These are phyloP conservation scores for Blastobotrys aristatus DNA, from an alignment of 1,139 yeast genomes.

Conservation along the genomic window DNA sequence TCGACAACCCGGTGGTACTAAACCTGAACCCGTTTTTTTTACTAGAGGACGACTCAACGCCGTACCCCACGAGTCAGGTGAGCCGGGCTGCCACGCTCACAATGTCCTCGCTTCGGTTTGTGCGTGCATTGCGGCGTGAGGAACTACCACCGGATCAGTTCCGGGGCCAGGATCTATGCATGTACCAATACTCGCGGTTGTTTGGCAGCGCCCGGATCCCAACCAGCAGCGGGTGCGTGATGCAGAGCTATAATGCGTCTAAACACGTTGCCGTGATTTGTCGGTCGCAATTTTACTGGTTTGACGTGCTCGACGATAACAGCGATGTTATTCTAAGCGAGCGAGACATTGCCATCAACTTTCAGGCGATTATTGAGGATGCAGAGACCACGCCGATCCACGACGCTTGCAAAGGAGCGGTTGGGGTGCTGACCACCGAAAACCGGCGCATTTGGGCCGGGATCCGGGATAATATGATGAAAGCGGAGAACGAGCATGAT, in stretches of 20 bases:
- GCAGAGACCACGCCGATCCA: slow-evolving; percentile 54
- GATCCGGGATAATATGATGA: slow-evolving; percentile 50
- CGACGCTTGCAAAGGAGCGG: slow-evolving; percentile 74
- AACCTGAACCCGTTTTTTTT: slow-evolving; percentile 84
- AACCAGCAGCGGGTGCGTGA: slow-evolving; percentile 70
- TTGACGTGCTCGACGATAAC: slow-evolving; percentile 73
- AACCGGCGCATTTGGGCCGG: slow-evolving; percentile 82
- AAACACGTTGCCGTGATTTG: slow-evolving; percentile 81
- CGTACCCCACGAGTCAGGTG: slow-evolving; percentile 64
- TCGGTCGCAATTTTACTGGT: slow-evolving; percentile 89
- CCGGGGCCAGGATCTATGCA: slow-evolving; percentile 64
- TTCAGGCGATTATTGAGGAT: slow-evolving; percentile 70
- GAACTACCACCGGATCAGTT: slow-evolving; percentile 70
- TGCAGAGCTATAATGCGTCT: slow-evolving; percentile 72
- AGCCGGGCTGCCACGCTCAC: slow-evolving; percentile 81
- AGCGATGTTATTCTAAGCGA: slow-evolving; percentile 68
- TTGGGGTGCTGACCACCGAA: slow-evolving; percentile 87
- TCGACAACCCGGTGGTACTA: slow-evolving; percentile 80
- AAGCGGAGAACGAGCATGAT: slow-evolving; percentile 29
- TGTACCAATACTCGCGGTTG: slow-evolving; percentile 83
- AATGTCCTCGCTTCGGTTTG: slow-evolving; percentile 69
- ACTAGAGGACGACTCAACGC: slow-evolving; percentile 87
- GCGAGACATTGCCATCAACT: slow-evolving; percentile 68
- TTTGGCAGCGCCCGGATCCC: slow-evolving; percentile 89
- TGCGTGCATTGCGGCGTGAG: slow-evolving; percentile 69